These are phyloP conservation scores for Bassia scoparia DNA, from an alignment of 148 eudicot genomes.

Conservation along the genomic window DNA sequence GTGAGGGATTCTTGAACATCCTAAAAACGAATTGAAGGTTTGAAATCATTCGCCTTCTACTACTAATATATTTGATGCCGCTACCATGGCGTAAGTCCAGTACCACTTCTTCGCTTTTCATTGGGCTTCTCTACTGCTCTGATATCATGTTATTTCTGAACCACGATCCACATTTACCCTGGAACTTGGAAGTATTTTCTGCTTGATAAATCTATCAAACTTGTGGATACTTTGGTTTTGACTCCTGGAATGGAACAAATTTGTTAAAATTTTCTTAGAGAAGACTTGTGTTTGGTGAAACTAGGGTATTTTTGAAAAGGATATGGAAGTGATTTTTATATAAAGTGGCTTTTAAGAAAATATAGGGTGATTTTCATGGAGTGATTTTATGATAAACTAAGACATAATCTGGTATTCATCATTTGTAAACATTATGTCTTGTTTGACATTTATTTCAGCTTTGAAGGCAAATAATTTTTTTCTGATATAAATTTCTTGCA, in stretches of 20 bases:
- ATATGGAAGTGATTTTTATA: background rate
- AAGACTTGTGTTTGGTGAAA: background rate
- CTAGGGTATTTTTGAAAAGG: background rate
- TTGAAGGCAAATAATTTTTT: no score
- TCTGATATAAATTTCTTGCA: no score
- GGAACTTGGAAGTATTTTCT: background rate
- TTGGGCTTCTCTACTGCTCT: background rate
- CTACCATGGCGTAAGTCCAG: constrained; percentile 9
- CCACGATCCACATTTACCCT: background rate
- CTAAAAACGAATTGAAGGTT: background rate
- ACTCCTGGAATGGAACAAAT: constrained; percentile 1
- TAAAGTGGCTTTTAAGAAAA: background rate
- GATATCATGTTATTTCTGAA: background rate
- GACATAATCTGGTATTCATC: no score
- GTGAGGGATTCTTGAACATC: background rate
- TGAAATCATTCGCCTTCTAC: background rate
- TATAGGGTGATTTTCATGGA: no score
- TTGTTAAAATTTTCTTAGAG: background rate
- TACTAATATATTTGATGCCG: background rate
- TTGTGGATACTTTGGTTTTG: background rate
- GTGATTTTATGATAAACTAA: background rate
- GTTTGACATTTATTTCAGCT: no score
- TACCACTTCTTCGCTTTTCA: background rate
- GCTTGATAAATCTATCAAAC: background rate
- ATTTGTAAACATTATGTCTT: background rate